These are phyloP conservation scores for Penicillium silybi DNA, from an alignment of 495 filamentous ascomycete species.

Conservation along the genomic window DNA sequence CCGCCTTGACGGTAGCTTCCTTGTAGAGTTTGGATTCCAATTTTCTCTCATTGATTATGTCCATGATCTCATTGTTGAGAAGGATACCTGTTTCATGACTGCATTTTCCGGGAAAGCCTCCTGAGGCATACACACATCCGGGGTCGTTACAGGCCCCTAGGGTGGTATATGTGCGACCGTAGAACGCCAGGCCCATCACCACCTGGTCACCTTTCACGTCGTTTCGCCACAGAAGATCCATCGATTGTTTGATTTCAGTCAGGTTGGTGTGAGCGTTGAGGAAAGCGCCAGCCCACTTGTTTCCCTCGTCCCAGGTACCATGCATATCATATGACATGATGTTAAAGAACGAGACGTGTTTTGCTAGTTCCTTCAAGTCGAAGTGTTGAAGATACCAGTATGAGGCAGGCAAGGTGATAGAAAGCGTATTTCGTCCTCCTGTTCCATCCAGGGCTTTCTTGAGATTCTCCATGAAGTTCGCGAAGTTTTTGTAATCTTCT, in stretches of 20 bases:
- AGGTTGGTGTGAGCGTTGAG: constrained; percentile 35
- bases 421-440: constrained; percentile 28
- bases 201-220: constrained; percentile 29
- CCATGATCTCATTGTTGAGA: constrained; percentile 17
- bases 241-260: constrained; percentile 31
- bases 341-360: constrained; percentile 45
- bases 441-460: background rate
- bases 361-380: constrained; percentile 36
- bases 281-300: constrained; percentile 15
- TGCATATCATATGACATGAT: constrained; percentile 50
- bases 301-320: constrained; percentile 30
- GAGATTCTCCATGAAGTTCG: background rate
- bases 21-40: constrained; percentile 11
- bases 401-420: constrained; percentile 32
- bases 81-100: constrained; percentile 23
- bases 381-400: constrained; percentile 45
- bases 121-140: constrained; percentile 22
- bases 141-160: constrained; percentile 24
- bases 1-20: constrained; percentile 23
- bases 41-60: constrained; percentile 8
- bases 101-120: constrained; percentile 29
- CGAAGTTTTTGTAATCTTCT: background rate
- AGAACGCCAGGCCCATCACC: constrained; percentile 42
- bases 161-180: constrained; percentile 22
- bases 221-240: constrained; percentile 40